phyloP scores from a whole-genome alignment of 1,139 yeast genomes.

The Yamadazyma trypodendri region DNA sequence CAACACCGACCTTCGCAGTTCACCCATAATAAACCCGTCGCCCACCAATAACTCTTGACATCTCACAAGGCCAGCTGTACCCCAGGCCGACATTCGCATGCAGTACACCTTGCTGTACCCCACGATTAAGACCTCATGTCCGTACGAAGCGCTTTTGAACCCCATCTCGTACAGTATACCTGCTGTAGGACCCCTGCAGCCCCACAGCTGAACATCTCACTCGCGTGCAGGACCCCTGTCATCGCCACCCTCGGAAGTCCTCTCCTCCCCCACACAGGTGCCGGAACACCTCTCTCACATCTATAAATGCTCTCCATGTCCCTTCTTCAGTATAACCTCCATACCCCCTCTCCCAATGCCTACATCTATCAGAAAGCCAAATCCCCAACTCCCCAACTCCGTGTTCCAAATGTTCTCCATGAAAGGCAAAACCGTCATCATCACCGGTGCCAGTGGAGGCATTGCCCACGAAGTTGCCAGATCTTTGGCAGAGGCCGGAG shows the following conservation, averaged over 20 bases:
- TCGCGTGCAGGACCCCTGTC: background rate
- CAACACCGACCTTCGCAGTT: too few species aligned
- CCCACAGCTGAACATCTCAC: too few species aligned
- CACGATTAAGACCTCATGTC: too few species aligned
- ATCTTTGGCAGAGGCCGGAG: slow-evolving; percentile 84
- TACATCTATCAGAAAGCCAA: slow-evolving; percentile 17
- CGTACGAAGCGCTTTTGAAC: too few species aligned
- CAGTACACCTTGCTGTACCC: too few species aligned
- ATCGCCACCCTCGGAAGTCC: background rate
- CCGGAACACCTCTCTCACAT: background rate
- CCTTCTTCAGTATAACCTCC: too few species aligned
- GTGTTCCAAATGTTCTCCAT: slow-evolving; percentile 54
- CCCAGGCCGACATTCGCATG: too few species aligned
- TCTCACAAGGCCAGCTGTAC: too few species aligned
- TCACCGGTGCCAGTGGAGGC: slow-evolving; percentile 83
- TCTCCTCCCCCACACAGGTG: background rate
- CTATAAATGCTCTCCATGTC: background rate
- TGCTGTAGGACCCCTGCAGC: too few species aligned
- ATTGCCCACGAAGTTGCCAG: slow-evolving; percentile 79
- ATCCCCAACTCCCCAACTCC: slow-evolving; percentile 24
- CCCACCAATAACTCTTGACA: too few species aligned
- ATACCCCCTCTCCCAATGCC: slow-evolving; percentile 5
- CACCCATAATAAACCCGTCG: too few species aligned
- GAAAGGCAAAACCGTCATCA: slow-evolving; percentile 74
- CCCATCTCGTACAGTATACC: too few species aligned